Percentiles rank a stretch among this genome's conserved stretches.
These are phyloP conservation scores for Fusarium pseudocircinatum DNA, from an alignment of 2,329 filamentous ascomycete genomes.

Conservation along the genomic window DNA sequence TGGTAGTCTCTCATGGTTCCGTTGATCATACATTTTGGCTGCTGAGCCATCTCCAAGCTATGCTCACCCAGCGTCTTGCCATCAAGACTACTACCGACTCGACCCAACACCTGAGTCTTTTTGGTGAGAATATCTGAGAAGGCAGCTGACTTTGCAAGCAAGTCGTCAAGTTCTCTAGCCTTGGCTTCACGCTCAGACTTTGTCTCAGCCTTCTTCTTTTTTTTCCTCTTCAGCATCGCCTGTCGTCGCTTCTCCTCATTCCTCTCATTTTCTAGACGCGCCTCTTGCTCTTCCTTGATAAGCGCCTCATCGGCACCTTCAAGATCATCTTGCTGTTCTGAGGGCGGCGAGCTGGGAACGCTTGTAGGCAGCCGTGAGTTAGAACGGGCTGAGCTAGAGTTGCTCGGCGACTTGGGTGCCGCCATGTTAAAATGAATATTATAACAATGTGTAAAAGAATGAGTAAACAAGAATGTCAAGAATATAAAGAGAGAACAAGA, in stretches of 20 bases:
- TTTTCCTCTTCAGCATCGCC: constrained; percentile 51
- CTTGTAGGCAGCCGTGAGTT: constrained; percentile 47
- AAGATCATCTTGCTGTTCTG: constrained; percentile 28
- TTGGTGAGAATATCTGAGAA: constrained; percentile 72
- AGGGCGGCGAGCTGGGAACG: constrained; percentile 50
- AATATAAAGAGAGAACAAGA: background rate
- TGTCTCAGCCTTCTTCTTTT: constrained; percentile 61
- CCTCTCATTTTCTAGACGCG: constrained; percentile 52
- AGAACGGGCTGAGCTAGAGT: constrained; percentile 44
- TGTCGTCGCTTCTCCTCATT: constrained; percentile 59
- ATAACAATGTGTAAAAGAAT: background rate
- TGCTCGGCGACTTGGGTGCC: constrained; percentile 44
- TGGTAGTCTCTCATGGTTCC: constrained; percentile 96
- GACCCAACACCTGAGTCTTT: constrained; percentile 70
- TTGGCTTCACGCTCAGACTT: constrained; percentile 66
- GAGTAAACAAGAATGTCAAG: background rate
- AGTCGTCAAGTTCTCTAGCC: constrained; percentile 66
- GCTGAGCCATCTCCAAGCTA: constrained; percentile 80
- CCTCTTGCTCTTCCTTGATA: constrained; percentile 50
- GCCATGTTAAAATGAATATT: constrained; percentile 39
- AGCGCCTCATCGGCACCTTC: constrained; percentile 45
- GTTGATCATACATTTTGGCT: constrained; percentile 85
- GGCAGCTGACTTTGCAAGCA: constrained; percentile 67
- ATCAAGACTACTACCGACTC: constrained; percentile 68
- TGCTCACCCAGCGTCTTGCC: constrained; percentile 69